Evolutionary conservation across 2,329 filamentous ascomycete genomes (phyloP).

Genomic region (Metarhizium robertsii): DNA sequence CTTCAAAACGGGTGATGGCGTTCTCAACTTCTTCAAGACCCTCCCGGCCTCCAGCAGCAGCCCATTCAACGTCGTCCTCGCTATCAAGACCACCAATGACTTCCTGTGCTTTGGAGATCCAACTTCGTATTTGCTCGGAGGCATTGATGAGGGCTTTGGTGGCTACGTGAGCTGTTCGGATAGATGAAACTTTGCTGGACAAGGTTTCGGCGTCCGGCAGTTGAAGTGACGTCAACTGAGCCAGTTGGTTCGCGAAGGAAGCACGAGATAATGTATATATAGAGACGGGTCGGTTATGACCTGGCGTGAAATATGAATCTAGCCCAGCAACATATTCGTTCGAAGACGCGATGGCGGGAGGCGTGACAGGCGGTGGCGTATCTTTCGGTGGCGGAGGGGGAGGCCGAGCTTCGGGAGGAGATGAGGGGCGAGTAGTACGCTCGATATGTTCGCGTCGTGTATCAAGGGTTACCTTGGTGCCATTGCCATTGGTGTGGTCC

Average conservation of each 20-base stretch:
- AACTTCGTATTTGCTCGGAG: conserved; percentile 84
- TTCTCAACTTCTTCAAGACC: conserved; percentile 64
- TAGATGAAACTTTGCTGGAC: conserved; percentile 72
- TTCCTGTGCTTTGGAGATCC: conserved; percentile 87
- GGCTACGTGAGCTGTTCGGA: conserved; percentile 77
- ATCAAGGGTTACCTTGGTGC: conserved; percentile 51
- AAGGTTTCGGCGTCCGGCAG: conserved; percentile 79
- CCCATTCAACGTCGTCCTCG: conserved; percentile 97
- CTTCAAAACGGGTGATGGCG: conserved; percentile 76
- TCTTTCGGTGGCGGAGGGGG: conserved; percentile 30
- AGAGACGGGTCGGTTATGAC: conserved; percentile 64
- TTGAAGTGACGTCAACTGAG: conserved; percentile 82
- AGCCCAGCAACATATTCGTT: conserved; percentile 41
- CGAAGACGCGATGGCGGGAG: conserved; percentile 19
- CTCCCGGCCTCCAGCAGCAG: conserved; percentile 75
- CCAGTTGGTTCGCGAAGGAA: conserved; percentile 88
- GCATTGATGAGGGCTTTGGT: conserved; percentile 75
- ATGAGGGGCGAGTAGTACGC: conserved; percentile 32
- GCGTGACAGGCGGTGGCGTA: conserved; percentile 24
- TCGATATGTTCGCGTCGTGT: conserved; percentile 50
- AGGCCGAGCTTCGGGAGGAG: conserved; percentile 21
- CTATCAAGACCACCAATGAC: conserved; percentile 84
- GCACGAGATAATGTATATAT: conserved; percentile 89
- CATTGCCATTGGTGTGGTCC: conserved; percentile 60
- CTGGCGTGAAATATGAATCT: conserved; percentile 57